phyloP scores from a whole-genome alignment of 352 stramenopile species.

The Pythium folliculosum region DNA sequence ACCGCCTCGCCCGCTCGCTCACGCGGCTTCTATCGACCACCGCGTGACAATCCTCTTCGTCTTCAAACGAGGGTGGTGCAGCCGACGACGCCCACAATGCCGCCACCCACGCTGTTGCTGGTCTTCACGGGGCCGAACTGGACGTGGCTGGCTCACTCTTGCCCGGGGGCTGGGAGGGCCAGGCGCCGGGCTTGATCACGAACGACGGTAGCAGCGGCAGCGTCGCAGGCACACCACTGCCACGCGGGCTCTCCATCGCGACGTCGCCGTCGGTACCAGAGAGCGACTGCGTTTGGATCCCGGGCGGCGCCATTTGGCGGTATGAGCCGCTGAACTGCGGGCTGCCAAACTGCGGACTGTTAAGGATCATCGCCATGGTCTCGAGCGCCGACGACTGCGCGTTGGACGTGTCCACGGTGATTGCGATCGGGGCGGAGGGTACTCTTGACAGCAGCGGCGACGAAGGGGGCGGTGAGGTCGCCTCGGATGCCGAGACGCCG shows the following conservation, averaged over 20 bases:
- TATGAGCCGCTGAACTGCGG: conserved; percentile 23
- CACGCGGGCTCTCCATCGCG: conserved; percentile 28
- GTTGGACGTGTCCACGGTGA: conserved; percentile 12
- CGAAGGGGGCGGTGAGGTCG: too few species aligned
- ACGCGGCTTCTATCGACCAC: too few species aligned
- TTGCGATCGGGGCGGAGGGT: too few species aligned
- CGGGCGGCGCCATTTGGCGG: conserved; percentile 22
- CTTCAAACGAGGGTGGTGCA: too few species aligned
- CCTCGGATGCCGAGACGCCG: background rate
- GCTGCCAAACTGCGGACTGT: conserved; percentile 44
- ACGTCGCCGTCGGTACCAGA: conserved; percentile 4
- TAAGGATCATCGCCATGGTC: conserved; percentile 77
- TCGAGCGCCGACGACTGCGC: conserved; percentile 36
- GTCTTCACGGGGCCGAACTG: background rate
- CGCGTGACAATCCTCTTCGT: too few species aligned
- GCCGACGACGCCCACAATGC: too few species aligned
- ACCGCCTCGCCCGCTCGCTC: too few species aligned
- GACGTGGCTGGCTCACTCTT: background rate
- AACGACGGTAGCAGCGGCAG: conserved; percentile 25
- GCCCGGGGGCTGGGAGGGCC: background rate
- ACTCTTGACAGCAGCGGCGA: too few species aligned
- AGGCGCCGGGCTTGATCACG: conserved; percentile 22
- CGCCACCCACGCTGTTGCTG: too few species aligned
- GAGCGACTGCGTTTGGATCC: conserved; percentile 20
- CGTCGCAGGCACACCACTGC: conserved; percentile 7